Percentiles rank a stretch among this genome's conserved stretches.
These are phyloP conservation scores for Prinsepia uniflora DNA, from an alignment of 306 rosid genomes.

Conservation along the genomic window DNA sequence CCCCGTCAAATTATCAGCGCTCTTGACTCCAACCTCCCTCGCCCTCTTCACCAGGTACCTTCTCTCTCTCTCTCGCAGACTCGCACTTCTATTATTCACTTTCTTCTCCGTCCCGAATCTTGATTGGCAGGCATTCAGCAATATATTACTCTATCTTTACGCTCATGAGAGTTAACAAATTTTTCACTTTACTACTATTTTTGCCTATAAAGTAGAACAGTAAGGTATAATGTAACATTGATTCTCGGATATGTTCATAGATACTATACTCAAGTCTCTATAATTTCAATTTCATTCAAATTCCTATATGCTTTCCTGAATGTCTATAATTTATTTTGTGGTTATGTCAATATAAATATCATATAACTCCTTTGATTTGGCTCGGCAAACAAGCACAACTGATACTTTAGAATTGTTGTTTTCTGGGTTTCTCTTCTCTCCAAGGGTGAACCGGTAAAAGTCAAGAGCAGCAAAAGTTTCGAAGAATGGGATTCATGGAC, in stretches of 20 bases:
- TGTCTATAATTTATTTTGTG: too few species aligned
- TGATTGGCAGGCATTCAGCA: too few species aligned
- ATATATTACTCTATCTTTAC: too few species aligned
- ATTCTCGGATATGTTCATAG: neutral
- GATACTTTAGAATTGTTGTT: constrained; percentile 3
- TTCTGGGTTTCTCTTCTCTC: constrained; percentile 12
- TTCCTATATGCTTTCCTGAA: neutral
- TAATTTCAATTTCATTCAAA: neutral
- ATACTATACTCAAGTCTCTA: neutral
- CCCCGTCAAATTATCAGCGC: constrained; percentile 32
- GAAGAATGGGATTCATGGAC: constrained; percentile 78
- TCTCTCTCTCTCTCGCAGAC: neutral
- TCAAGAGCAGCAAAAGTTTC: constrained; percentile 37
- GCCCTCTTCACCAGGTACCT: constrained; percentile 51
- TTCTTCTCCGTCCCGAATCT: too few species aligned
- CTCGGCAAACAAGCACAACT: neutral
- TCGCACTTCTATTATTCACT: too few species aligned
- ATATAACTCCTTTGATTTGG: neutral
- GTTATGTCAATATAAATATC: neutral
- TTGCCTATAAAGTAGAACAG: too few species aligned
- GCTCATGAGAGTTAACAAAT: neutral
- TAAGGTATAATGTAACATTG: neutral
- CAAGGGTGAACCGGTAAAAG: constrained; percentile 51
- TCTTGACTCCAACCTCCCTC: constrained; percentile 49
- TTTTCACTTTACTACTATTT: neutral